Percentiles rank a stretch among this genome's conserved stretches.
Conservation (phyloP, 1,284 basidiomycete genomes). For the Veloporphyrellus conicus region DNA sequence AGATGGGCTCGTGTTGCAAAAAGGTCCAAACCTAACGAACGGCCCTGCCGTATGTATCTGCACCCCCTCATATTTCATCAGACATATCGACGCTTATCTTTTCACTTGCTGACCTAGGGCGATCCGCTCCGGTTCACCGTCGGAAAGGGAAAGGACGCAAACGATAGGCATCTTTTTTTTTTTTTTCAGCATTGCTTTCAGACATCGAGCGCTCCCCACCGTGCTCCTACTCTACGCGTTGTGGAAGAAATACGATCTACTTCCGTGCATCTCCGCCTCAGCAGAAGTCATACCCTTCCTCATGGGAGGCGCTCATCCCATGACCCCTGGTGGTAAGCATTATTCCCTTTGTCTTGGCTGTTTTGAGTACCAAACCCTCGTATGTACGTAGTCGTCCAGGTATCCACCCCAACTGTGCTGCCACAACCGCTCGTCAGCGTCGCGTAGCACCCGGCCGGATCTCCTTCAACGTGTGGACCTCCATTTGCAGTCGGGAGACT, state of each 20-base stretch:
- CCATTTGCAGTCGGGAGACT: conserved; percentile 71
- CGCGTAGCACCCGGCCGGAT: conserved; percentile 43
- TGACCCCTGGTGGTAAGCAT: conserved; percentile 71
- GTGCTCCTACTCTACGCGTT: conserved; percentile 57
- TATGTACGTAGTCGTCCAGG: conserved; percentile 50
- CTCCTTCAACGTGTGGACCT: conserved; percentile 34
- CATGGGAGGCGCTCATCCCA: conserved; percentile 69
- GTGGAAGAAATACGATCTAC: conserved; percentile 63
- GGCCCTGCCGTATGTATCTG: conserved; percentile 55
- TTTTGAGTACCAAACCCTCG: not conserved
- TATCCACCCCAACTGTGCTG: conserved; percentile 37
- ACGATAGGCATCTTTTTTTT: conserved; percentile 32
- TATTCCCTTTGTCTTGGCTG: not conserved
- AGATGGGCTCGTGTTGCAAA: conserved; percentile 59
- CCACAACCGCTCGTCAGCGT: conserved; percentile 58
- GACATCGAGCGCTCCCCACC: not conserved
- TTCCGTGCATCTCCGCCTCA: conserved; percentile 66
- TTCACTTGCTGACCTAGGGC: conserved; percentile 63
- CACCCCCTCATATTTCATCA: not conserved
- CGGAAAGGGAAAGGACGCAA: conserved; percentile 66
- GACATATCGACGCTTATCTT: conserved; percentile 8
- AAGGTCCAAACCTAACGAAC: conserved; percentile 62
- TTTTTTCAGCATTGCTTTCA: not conserved
- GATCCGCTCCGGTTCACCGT: conserved; percentile 81
- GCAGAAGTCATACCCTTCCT: conserved; percentile 60